Conservation (phyloP, 345 rosid genomes). For the Camelina sativa region DNA sequence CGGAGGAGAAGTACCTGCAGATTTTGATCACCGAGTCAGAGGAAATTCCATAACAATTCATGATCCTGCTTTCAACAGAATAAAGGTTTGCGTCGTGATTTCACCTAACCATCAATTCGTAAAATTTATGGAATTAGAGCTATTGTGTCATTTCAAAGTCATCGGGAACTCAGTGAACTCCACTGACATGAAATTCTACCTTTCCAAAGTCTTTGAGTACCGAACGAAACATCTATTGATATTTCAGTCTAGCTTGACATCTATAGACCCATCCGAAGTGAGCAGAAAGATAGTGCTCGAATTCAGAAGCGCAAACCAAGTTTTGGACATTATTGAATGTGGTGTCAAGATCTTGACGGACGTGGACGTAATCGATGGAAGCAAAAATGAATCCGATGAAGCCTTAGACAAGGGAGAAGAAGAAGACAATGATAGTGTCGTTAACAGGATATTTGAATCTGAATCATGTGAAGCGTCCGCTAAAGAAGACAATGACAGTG, state of each 20-base stretch:
- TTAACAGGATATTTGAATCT: no score
- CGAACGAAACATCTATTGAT: background rate
- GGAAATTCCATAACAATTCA: background rate
- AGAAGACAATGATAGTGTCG: no score
- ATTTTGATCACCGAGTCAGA: background rate
- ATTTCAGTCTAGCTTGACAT: background rate
- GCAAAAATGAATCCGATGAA: background rate
- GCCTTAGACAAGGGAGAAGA: no score
- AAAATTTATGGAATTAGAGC: no score
- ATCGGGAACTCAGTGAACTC: background rate
- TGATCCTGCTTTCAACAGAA: background rate
- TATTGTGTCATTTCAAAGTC: background rate
- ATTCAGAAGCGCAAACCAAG: background rate
- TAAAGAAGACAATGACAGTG: no score
- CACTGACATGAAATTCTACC: background rate
- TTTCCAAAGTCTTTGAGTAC: background rate
- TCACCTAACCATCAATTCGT: background rate
- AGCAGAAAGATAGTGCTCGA: background rate
- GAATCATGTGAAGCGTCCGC: no score
- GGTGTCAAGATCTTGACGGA: background rate
- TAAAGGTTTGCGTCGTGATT: background rate
- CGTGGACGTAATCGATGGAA: background rate
- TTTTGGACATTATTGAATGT: background rate
- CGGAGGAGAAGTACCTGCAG: background rate
- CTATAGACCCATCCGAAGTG: background rate